Percentiles rank a stretch among this genome's conserved stretches.
These are phyloP conservation scores for Cordyceps sp. DNA, from an alignment of 2,329 filamentous ascomycete genomes.

Conservation along the genomic window DNA sequence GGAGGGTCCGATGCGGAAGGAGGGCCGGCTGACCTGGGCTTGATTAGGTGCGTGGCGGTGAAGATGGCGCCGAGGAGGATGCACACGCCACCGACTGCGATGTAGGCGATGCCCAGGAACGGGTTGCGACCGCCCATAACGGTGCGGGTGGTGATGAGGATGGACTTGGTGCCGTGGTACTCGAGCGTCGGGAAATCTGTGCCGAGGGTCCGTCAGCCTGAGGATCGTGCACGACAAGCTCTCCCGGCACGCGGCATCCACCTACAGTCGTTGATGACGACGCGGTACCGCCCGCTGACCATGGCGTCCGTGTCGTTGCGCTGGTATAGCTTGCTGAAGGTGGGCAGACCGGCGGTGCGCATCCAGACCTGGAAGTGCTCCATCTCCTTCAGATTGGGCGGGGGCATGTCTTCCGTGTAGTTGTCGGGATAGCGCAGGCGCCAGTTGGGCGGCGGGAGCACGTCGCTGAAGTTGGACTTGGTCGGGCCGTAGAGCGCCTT, in stretches of 20 bases:
- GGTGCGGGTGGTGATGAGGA: slow-evolving; percentile 76
- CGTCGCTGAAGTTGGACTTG: slow-evolving; percentile 44
- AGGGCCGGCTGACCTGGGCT: slow-evolving; percentile 50
- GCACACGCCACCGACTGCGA: slow-evolving; percentile 86
- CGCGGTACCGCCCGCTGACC: slow-evolving; percentile 53
- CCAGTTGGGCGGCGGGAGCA: slow-evolving; percentile 84
- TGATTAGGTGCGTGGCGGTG: slow-evolving; percentile 78
- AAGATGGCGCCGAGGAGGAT: slow-evolving; percentile 78
- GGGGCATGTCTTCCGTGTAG: slow-evolving; percentile 47
- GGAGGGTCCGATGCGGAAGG: slow-evolving; percentile 1
- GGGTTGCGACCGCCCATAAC: slow-evolving; percentile 91
- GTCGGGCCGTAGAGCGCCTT: slow-evolving; percentile 60
- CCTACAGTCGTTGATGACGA: slow-evolving; percentile 68
- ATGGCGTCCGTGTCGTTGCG: slow-evolving; percentile 61
- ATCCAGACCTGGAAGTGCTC: slow-evolving; percentile 97
- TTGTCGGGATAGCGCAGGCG: slow-evolving; percentile 46
- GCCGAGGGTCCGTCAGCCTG: neutral
- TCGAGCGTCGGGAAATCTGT: slow-evolving; percentile 63
- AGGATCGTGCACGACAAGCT: too few species aligned
- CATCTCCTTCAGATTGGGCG: slow-evolving; percentile 57
- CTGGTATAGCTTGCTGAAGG: slow-evolving; percentile 84
- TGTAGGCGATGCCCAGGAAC: slow-evolving; percentile 90
- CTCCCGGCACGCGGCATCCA: slow-evolving; percentile 5
- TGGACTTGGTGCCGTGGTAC: slow-evolving; percentile 78
- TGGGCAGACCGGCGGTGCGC: slow-evolving; percentile 84